Evolutionary conservation across 495 filamentous ascomycete species (phyloP), one percentile per base, ranked within the genome.

Genomic region (Aspergillus bridgeri): DNA sequence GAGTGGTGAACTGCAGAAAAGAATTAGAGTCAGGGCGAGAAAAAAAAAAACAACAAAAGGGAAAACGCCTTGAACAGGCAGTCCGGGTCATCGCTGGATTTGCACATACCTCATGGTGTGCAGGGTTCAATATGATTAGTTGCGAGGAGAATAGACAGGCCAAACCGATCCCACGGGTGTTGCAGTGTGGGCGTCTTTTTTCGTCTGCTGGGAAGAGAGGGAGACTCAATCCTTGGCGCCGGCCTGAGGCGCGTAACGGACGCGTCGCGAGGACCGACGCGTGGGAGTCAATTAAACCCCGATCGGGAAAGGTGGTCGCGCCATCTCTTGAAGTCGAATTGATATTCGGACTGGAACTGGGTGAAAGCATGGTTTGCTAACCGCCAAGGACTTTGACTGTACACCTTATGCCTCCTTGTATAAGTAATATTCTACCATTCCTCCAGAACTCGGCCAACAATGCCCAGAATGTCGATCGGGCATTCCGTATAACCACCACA

Each of bases 1-100:
- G 53, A 96, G 83, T 68, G 92, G 92, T 70, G 90, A 92, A 80
- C 90, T 86, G 62, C 6, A 19, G 48, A 6, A 54, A 25, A 58
- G 33, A 46, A 27, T 66, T 69, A 66, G 49, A 44, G 55, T 24
- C 20, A 19, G 45, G 58, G 54, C 23, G 48, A 46, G 59, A 57
- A 52, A 57, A n/a, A 19, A 27, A 22, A 57, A 52, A 57, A n/a
- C 17, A 27, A 22, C 9, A 25, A 33, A 43, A 53, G 54, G 46
- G 53, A 42, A n/a, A 20, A 25, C 19, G 7, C 48, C 20, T n/a
- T 18, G 15, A 23, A 24, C 11, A 24, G 22, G 23, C 8, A 15
- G 13, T 38, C 13, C 33, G 29, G 22, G 22, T 7, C 11, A n/a
- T 24, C 21, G 19, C 5, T 6, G 5, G 29, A 5, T 9, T 29